A percentile compares a stretch with the other conserved stretches of the same genome.
These are phyloP conservation scores for Plasmodium yoelii DNA, from an alignment of 169 alveolate genomes.

Conservation along the genomic window DNA sequence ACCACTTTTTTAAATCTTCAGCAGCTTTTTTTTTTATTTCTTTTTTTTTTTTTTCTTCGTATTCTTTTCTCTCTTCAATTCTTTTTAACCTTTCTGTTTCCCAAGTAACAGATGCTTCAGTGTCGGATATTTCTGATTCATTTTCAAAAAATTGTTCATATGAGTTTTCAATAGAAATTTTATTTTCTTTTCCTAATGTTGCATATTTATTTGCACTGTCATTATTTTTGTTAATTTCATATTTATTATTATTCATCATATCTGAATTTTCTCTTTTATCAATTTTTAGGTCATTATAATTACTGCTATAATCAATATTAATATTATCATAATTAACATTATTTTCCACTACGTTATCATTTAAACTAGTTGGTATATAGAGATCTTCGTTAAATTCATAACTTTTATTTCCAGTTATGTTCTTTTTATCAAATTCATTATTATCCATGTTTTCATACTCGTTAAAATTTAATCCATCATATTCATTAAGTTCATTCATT, in stretches of 20 bases:
- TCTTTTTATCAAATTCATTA: not conserved
- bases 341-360: slow-evolving; percentile 16
- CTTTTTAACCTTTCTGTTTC: slow-evolving; percentile 59
- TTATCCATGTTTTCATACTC: slow-evolving; percentile 25
- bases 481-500: slow-evolving; percentile 64
- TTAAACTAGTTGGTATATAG: slow-evolving; percentile 15
- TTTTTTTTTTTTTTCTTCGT: slow-evolving; percentile 57
- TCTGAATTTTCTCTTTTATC: slow-evolving; percentile 30
- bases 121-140: slow-evolving; percentile 70
- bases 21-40: slow-evolving; percentile 74
- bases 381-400: slow-evolving; percentile 20
- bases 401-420: not conserved
- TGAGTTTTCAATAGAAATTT: slow-evolving; percentile 57
- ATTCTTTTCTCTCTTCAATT: slow-evolving; percentile 66
- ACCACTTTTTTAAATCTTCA: slow-evolving; percentile 67
- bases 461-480: slow-evolving; percentile 38
- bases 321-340: slow-evolving; percentile 15
- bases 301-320: slow-evolving; percentile 17
- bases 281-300: slow-evolving; percentile 9
- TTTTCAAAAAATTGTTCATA: slow-evolving; percentile 69
- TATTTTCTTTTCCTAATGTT: slow-evolving; percentile 36
- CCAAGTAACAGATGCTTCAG: slow-evolving; percentile 55
- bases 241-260: not conserved
- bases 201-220: slow-evolving; percentile 5
- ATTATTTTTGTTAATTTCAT: slow-evolving; percentile 2